Percentiles rank a stretch among this genome's conserved stretches.
These are phyloP conservation scores for Coemansia aciculifera DNA, from an alignment of 192 early-diverging fungal genomes.

Conservation along the genomic window DNA sequence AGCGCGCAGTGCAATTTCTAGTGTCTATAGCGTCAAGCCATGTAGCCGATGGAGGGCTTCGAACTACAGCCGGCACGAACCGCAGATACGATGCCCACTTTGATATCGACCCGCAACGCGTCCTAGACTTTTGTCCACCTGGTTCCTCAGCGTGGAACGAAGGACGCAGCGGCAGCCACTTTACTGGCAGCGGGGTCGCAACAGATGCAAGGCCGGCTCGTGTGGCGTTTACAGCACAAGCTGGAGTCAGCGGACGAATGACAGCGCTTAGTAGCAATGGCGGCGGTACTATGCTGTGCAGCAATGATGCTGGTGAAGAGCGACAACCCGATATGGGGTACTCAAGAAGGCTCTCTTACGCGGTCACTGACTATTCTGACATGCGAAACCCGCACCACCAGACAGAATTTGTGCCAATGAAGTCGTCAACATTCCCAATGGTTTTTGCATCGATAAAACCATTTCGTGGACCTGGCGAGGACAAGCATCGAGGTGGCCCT, in stretches of 20 bases:
- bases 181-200: not conserved
- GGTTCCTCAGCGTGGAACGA: slow-evolving; percentile 6
- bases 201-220: not conserved
- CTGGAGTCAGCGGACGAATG: not conserved
- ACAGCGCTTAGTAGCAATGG: not conserved
- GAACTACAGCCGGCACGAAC: not conserved
- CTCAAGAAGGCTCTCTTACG: slow-evolving; percentile 14
- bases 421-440: slow-evolving; percentile 33
- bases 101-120: slow-evolving; percentile 22
- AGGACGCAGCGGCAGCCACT: slow-evolving; percentile 1
- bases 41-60: slow-evolving; percentile 10
- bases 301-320: not conserved
- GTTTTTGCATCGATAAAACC: slow-evolving; percentile 50
- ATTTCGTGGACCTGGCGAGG: slow-evolving; percentile 38
- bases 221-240: not conserved
- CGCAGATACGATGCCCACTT: slow-evolving; percentile 1
- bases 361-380: slow-evolving; percentile 17
- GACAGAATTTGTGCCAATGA: slow-evolving; percentile 26
- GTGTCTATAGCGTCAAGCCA: slow-evolving; percentile 42
- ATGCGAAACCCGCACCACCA: slow-evolving; percentile 6
- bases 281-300: not conserved
- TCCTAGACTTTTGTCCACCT: slow-evolving; percentile 6
- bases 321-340: slow-evolving; percentile 7
- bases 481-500: slow-evolving; percentile 11
- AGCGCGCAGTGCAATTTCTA: slow-evolving; percentile 37